These are phyloP conservation scores for Canavalia gladiata DNA, from an alignment of 306 rosid species.

Conservation along the genomic window DNA sequence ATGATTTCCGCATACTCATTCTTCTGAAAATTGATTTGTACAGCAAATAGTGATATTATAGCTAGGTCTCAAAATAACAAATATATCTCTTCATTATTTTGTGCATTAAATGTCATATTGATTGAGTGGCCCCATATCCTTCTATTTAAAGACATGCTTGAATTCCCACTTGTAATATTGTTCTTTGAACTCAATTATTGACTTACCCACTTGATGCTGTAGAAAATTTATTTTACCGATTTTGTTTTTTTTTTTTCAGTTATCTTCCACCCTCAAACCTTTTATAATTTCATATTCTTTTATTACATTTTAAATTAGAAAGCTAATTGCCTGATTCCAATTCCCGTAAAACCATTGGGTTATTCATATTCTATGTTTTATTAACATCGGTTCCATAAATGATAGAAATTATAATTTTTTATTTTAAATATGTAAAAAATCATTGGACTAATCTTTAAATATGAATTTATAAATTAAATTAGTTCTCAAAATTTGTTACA, in stretches of 20 bases:
- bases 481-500: too few species aligned
- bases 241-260: neutral
- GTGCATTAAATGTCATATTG: conserved; percentile 64
- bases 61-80: conserved; percentile 21
- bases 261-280: too few species aligned
- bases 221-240: neutral
- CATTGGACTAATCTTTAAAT: too few species aligned
- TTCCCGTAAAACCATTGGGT: too few species aligned
- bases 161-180: conserved; percentile 50
- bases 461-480: too few species aligned
- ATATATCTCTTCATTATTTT: conserved; percentile 50
- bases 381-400: too few species aligned
- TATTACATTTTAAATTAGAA: too few species aligned
- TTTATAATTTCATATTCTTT: too few species aligned
- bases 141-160: conserved; percentile 45
- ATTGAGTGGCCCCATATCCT: conserved; percentile 54
- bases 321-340: too few species aligned
- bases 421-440: too few species aligned
- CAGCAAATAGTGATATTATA: conserved; percentile 32
- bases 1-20: neutral
- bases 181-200: conserved; percentile 58
- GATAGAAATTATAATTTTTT: too few species aligned
- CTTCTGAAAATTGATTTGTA: conserved; percentile 21
- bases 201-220: conserved; percentile 40
- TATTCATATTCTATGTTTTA: too few species aligned